These are phyloP conservation scores for Schoenoplectus tabernaemontani DNA, from an alignment of 202 grass and related monocot species.

Conservation along the genomic window DNA sequence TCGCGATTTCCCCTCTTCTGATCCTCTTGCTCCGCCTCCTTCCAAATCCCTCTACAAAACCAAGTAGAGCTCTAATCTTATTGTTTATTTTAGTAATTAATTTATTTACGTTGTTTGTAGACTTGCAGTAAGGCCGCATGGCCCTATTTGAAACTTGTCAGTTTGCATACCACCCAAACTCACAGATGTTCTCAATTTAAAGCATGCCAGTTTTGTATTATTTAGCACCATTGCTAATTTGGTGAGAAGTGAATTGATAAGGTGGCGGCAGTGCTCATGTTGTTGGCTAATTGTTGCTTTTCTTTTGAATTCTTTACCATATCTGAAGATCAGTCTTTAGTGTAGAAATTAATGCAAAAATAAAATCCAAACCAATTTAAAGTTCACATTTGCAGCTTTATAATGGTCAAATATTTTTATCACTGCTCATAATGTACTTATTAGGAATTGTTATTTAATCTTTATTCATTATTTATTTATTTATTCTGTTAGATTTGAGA, in stretches of 20 bases:
- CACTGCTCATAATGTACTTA: too few relatives aligned
- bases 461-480: background rate
- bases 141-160: background rate
- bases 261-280: background rate
- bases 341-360: background rate
- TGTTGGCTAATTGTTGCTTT: background rate
- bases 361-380: background rate
- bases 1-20: slow-evolving; percentile 49
- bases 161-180: background rate
- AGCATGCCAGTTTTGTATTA: background rate
- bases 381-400: background rate
- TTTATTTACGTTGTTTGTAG: background rate
- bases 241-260: background rate
- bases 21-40: slow-evolving; percentile 24
- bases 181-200: background rate
- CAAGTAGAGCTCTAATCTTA: slow-evolving; percentile 30
- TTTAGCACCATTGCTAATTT: background rate
- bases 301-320: background rate
- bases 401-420: background rate
- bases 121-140: background rate
- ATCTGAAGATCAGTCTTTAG: background rate
- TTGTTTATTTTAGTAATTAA: background rate
- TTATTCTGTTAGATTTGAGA: slow-evolving; percentile 49
- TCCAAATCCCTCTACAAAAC: slow-evolving; percentile 69
- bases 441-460: too few relatives aligned